A percentile compares a stretch with the other conserved stretches of the same genome.
Conservation (phyloP, 2,329 filamentous ascomycete species). For the Bretziella fagacearum region DNA sequence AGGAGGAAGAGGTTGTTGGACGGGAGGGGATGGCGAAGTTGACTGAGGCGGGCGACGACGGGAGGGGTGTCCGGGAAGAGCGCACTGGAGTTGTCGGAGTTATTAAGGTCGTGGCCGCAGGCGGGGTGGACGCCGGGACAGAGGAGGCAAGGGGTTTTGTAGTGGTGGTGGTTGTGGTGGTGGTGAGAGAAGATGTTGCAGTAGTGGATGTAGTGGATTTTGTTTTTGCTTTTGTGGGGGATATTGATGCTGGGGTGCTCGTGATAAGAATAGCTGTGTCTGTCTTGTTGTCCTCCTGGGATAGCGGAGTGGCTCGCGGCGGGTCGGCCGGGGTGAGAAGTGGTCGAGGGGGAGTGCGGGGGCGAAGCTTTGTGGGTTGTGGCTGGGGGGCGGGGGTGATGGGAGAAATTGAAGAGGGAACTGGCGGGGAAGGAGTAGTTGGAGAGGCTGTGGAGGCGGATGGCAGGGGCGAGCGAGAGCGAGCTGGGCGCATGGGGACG, state of each 20-base stretch:
- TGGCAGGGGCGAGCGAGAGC: neutral
- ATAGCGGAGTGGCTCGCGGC: neutral
- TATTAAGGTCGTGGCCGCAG: neutral
- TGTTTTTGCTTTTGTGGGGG: neutral
- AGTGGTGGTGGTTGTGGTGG: neutral
- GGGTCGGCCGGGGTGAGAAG: neutral
- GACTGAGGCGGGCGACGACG: neutral
- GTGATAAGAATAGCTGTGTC: constrained; percentile 3
- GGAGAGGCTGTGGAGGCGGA: neutral
- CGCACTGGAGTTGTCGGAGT: neutral
- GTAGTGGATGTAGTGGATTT: neutral
- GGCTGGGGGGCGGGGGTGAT: neutral
- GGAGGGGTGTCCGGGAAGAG: neutral
- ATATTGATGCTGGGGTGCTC: neutral
- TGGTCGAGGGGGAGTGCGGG: neutral
- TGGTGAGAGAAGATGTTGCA: neutral
- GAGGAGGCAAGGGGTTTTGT: neutral
- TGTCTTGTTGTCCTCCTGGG: neutral
- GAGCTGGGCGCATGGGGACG: neutral
- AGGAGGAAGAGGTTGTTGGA: neutral
- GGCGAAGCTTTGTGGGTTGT: neutral
- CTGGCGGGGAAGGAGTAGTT: neutral
- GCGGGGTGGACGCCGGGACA: neutral
- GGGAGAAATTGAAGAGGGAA: neutral
- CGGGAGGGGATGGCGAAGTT: neutral